Base-by-base conservation (phyloP, 129 eudicot species). In the Flaveria sonorensis region DNA sequence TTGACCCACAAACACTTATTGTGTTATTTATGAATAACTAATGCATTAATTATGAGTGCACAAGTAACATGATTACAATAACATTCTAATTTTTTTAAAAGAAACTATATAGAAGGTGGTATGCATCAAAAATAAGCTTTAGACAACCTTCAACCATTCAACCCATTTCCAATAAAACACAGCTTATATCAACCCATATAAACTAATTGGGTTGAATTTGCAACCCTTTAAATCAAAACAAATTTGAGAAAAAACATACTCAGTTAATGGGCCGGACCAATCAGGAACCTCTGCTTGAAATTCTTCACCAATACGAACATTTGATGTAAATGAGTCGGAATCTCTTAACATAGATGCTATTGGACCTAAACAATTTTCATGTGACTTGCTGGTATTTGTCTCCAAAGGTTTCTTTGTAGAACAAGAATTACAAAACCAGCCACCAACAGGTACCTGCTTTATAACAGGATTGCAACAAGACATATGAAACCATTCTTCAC, bases 271-370 rank as follows among this genome's bases (percentile, higher is more conserved):
- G 73, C 90, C 90, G 70, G 79, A 63, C 97, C 98, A 94, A 63
- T 87, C 87, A 19, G 96, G 92, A 77, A 94, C 85, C 71, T 76
- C 84, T 8, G 92, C 97, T 86, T 94, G 98, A 85, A 87, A 94
- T 71, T 85, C 90, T 81, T 85, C 81, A 60, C 98, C 97, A 67
- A 94, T 75, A 43, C 93, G 93, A 81, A 91, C 96, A 51, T 57
- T 82, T 16, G 92, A 62, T 60, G 62, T 75, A 82, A 86, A 86
- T 9, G 85, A 86, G 64, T 78, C 86, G 7, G 68, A 74, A 32
- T 81, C 89, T 36, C 74, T 81, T 63, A 93, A 77, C 92, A 90
- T 87, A 28, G 68, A 70, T 36, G 46, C 82, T 76, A 90, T 81
- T 56, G 90, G 88, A 50, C 96, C 87, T 20, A 76, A 78, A 46